Base-by-base conservation (phyloP, 176 grass and related monocot species). In the Elaeis guineensis region DNA sequence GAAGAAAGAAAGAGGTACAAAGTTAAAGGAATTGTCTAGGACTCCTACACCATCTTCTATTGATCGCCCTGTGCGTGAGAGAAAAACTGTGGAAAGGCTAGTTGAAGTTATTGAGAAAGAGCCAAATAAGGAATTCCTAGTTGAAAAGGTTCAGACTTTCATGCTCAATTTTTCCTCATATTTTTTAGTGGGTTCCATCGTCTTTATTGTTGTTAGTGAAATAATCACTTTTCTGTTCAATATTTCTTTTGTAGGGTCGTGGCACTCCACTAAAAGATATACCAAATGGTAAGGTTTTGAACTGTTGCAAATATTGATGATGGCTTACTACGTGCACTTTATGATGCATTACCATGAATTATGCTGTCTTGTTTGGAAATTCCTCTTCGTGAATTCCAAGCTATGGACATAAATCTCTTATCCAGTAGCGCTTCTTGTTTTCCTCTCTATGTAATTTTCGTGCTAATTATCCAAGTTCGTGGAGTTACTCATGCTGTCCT, bases 1-100 rank as follows among this genome's bases (percentile, higher is more conserved):
- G 16, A 73, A 70, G 57, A 82, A 73, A 63, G 70, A 75, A 25
- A 62, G 63, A 21, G 70, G 70, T 11, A 83, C 72, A 77, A 80
- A 73, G 25, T 29, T 16, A 17, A 61, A 63, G 51, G 25, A 63
- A 16, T 17, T 55, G 21, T 14, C 23, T 5, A 58, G 4, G 16
- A 73, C 58, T 44, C 59, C 70, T 4, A 4, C 16, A 16, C 22
- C 14, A 63, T 56, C 59, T 51, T 63, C 50, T 24, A 63, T 11
- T 55, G 70, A 73, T 21, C 70, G 70, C 15, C 70, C 70, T 55
- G 70, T 73, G 7, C 59, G 70, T 3, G 70, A 73, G 70, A 73
- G 70, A 39, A 73, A 61, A 73, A 73, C 51, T 3, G 70, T 73
- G 28, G 70, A 73, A 25, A 73, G 59, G 16, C 52, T 73, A 16